Conservation (phyloP, 1,284 basidiomycete species). For the Ceratobasidium sp. region DNA sequence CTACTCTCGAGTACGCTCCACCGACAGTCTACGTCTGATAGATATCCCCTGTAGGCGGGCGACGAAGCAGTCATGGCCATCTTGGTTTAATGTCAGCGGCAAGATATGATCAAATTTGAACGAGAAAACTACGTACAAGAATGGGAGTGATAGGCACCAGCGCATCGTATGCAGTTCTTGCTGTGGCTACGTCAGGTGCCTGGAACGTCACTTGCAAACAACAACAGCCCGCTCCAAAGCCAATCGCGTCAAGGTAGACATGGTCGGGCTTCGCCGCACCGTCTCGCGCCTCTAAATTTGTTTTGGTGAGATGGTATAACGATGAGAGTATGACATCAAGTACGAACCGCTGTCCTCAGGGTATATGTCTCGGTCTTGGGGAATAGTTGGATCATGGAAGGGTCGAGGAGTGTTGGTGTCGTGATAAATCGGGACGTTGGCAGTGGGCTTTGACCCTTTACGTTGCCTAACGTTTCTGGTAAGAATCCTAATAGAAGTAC, state of each 20-base stretch:
- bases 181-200: constrained; percentile 91
- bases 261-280: constrained; percentile 86
- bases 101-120: background rate
- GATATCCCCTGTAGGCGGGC: constrained; percentile 92
- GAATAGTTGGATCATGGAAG: constrained; percentile 90
- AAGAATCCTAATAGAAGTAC: constrained; percentile 71
- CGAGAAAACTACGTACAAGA: constrained; percentile 67
- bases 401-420: constrained; percentile 88
- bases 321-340: background rate
- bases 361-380: constrained; percentile 82
- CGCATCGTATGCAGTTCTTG: constrained; percentile 92
- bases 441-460: constrained; percentile 92
- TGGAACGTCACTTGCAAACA: constrained; percentile 99
- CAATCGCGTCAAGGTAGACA: constrained; percentile 99
- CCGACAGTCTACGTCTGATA: constrained; percentile 96
- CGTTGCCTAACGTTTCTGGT: constrained; percentile 94
- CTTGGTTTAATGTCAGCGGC: constrained; percentile 57
- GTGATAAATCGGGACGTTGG: constrained; percentile 93
- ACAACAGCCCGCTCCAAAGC: constrained; percentile 99
- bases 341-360: constrained; percentile 67
- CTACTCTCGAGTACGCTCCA: constrained; percentile 99
- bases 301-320: background rate
- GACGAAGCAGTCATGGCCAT: constrained; percentile 94
- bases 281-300: constrained; percentile 71
- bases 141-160: constrained; percentile 94